A percentile compares a stretch with the other conserved stretches of the same genome.
These are phyloP conservation scores for Candida albicans DNA, from an alignment of 1,139 yeast genomes.

Conservation along the genomic window DNA sequence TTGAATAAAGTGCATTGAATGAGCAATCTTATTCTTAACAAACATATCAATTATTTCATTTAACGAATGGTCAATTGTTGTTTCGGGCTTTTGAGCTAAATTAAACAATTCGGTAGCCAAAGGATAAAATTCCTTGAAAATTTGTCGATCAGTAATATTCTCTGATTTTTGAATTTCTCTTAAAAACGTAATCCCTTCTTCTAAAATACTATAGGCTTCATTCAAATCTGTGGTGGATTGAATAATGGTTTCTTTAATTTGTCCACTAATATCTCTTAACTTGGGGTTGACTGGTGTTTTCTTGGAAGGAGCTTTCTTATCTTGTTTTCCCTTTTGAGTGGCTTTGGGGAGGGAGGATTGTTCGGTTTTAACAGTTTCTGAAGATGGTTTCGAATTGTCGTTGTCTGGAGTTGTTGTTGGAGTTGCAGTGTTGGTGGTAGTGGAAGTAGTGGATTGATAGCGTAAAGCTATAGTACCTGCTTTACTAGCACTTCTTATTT, in stretches of 20 bases:
- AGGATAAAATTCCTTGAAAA: slow-evolving; percentile 30
- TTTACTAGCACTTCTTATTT: slow-evolving; percentile 7
- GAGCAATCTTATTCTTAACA: slow-evolving; percentile 30
- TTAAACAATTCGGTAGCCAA: slow-evolving; percentile 24
- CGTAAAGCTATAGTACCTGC: background rate
- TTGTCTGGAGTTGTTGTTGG: slow-evolving; percentile 6
- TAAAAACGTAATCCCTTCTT: slow-evolving; percentile 44
- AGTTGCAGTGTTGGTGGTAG: slow-evolving; percentile 9
- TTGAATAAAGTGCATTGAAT: slow-evolving; percentile 13
- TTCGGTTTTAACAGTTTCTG: too few species aligned
- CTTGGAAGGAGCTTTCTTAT: background rate
- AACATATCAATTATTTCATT: slow-evolving; percentile 30
- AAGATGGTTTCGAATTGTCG: too few species aligned
- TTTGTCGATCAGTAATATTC: slow-evolving; percentile 25
- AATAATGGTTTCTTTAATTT: slow-evolving; percentile 27
- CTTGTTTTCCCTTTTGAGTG: background rate
- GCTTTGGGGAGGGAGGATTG: background rate
- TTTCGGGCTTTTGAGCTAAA: slow-evolving; percentile 18
- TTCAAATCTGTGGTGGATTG: slow-evolving; percentile 19
- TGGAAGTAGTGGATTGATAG: slow-evolving; percentile 9
- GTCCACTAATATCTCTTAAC: slow-evolving; percentile 36
- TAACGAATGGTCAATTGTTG: slow-evolving; percentile 17
- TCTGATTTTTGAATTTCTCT: slow-evolving; percentile 40
- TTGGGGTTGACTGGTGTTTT: slow-evolving; percentile 19
- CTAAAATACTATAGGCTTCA: slow-evolving; percentile 40